Evolutionary conservation across 78 protist genomes (phyloP), one percentile per base, ranked within the genome.

Genomic region (Dictyostelium capitatum): DNA sequence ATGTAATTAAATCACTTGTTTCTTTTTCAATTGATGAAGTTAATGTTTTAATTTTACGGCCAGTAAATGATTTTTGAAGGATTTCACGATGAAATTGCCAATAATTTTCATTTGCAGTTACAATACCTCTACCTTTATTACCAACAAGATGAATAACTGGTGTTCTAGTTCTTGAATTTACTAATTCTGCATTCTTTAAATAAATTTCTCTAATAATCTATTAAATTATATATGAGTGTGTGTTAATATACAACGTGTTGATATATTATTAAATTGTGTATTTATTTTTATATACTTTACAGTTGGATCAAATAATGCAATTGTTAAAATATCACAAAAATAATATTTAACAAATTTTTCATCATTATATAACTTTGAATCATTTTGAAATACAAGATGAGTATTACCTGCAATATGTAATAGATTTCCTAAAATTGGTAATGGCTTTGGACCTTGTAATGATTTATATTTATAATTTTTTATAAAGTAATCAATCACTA

Each of bases 61-160:
- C 73, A 25, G 46, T 64, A 30, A 64, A 64, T 0, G 73, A 64
- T 64, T 64, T 64, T 20, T 11, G 23, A 25, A 64, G 28, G 14
- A 64, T 64, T 4, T 64, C 73, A 28, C 43, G 73, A 64, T 64
- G 73, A 64, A 64, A 64, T 64, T 23, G 20, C 73, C 73, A 64
- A 30, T 64, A 64, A 30, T 64, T 25, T 64, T 64, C 73, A 28
- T 64, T 41, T 3, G 73, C 73, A 12, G 73, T 64, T 25, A 64
- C 73, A 12, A 64, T 64, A 64, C 73, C 73, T 64, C 73, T 25
- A 12, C 12, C 23, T 28, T 30, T 64, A 28, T 64, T 28, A 28
- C 46, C 32, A 28, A 64, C 8, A 23, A 23, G 14, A 28, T 23
- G 12, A 4, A 28, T 25, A 12, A 30, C 28, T 28, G 73, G 73